phyloP scores from a whole-genome alignment of 2,329 filamentous ascomycete genomes.

The Arthrinium phaeospermum region DNA sequence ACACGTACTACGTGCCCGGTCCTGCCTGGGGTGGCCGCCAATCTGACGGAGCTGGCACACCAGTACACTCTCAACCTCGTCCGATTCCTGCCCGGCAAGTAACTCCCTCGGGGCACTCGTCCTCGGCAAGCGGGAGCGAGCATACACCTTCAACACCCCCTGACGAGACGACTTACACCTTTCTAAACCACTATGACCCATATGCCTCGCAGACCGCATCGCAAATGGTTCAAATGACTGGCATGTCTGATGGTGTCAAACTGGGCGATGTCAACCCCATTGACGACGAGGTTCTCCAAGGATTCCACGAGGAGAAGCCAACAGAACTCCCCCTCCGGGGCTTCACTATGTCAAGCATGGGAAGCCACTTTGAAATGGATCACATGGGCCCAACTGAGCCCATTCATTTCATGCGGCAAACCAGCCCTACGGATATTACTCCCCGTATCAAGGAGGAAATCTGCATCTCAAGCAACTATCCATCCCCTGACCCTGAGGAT shows the following conservation, averaged over 20 bases:
- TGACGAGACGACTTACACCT: constrained; percentile 39
- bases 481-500: constrained; percentile 29
- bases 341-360: constrained; percentile 42
- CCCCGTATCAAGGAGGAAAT: constrained; percentile 36
- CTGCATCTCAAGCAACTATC: constrained; percentile 26
- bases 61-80: constrained; percentile 27
- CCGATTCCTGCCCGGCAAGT: constrained; percentile 35
- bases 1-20: neutral
- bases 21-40: neutral
- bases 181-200: constrained; percentile 31
- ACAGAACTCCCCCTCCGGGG: constrained; percentile 34
- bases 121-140: constrained; percentile 48
- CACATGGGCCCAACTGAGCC: constrained; percentile 27
- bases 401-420: constrained; percentile 26
- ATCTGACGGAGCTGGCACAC: constrained; percentile 24
- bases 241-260: constrained; percentile 41
- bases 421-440: constrained; percentile 36
- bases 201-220: constrained; percentile 29
- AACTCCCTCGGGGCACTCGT: constrained; percentile 45
- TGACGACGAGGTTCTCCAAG: constrained; percentile 36
- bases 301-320: constrained; percentile 37
- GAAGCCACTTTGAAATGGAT: constrained; percentile 32
- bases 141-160: constrained; percentile 45
- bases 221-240: constrained; percentile 38
- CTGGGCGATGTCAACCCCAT: constrained; percentile 40